Conservation (phyloP, 1,284 basidiomycete species). For the Sphagnurus paluster region DNA sequence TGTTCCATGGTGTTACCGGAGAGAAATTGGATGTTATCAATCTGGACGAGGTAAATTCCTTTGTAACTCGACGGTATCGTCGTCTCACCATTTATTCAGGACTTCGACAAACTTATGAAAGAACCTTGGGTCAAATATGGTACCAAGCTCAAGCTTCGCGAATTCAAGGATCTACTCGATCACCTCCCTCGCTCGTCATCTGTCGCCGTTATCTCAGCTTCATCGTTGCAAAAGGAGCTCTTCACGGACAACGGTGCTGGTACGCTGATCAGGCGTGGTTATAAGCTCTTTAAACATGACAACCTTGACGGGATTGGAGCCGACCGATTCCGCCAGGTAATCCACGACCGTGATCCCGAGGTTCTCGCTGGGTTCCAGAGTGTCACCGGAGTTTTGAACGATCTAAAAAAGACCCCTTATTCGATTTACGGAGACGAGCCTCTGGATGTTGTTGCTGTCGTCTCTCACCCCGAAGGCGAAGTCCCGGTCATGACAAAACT, state of each 20-base stretch:
- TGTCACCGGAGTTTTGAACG: conserved; percentile 87
- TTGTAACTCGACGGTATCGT: neutral
- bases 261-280: conserved; percentile 95
- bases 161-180: conserved; percentile 99
- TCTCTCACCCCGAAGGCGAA: conserved; percentile 89
- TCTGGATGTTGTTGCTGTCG: conserved; percentile 92
- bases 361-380: conserved; percentile 84
- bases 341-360: conserved; percentile 94
- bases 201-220: conserved; percentile 95
- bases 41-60: conserved; percentile 78
- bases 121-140: conserved; percentile 99
- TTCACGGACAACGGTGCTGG: conserved; percentile 99
- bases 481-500: conserved; percentile 93
- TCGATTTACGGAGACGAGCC: conserved; percentile 98
- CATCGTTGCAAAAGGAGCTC: conserved; percentile 95
- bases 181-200: conserved; percentile 97
- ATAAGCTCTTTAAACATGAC: conserved; percentile 93
- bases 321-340: conserved; percentile 90
- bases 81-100: conserved; percentile 46
- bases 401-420: conserved; percentile 81
- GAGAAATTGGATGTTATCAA: conserved; percentile 97
- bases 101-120: conserved; percentile 97
- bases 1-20: conserved; percentile 96
- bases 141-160: conserved; percentile 98
- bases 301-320: conserved; percentile 85